Conservation (phyloP, 805 yeast species). For the Tetrapisispora nanseiensis region DNA sequence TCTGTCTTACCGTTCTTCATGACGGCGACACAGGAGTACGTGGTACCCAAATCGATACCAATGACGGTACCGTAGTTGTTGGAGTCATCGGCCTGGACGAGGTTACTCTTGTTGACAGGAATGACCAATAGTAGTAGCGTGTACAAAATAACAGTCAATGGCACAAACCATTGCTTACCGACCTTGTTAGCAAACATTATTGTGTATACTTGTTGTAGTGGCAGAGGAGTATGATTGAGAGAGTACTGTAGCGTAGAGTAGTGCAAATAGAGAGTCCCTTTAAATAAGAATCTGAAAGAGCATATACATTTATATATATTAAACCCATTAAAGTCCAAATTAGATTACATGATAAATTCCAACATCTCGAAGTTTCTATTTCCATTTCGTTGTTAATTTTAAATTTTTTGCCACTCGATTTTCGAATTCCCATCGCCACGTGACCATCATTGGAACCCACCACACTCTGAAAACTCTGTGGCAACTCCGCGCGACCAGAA, state of each 20-base stretch:
- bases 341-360: no score
- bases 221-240: no score
- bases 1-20: conserved; percentile 81
- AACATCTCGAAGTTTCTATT: no score
- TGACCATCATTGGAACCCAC: no score
- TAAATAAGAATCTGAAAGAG: no score
- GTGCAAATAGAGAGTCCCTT: no score
- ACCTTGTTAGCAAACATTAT: not conserved
- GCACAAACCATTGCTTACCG: conserved; percentile 33
- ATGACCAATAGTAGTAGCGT: conserved; percentile 24
- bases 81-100: conserved; percentile 31
- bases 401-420: no score
- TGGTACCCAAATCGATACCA: conserved; percentile 96
- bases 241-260: no score
- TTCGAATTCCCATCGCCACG: no score
- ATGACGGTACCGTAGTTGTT: conserved; percentile 59
- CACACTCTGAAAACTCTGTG: no score
- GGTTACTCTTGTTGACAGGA: conserved; percentile 24
- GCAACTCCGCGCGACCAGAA: no score
- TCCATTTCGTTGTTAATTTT: no score
- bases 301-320: not conserved
- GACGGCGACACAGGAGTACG: conserved; percentile 93
- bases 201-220: not conserved
- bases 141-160: conserved; percentile 35
- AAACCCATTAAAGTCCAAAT: not conserved